Evolutionary conservation across 306 rosid species (phyloP), one percentile per base, ranked within the genome.

Genomic region (Phaseolus lunatus): DNA sequence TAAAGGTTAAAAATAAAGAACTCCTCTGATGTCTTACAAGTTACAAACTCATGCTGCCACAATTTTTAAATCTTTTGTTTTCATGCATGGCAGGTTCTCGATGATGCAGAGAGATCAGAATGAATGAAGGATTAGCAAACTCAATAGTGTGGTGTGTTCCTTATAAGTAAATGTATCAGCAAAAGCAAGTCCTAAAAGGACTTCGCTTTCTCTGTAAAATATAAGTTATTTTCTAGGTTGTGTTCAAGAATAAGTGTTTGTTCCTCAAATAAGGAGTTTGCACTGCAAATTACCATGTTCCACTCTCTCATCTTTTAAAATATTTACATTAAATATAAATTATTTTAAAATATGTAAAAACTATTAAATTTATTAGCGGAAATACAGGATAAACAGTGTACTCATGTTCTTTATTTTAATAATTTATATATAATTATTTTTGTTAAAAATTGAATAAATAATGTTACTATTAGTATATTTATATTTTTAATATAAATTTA

Each of bases 1-100:
- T n/a, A n/a, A n/a, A n/a, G n/a, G n/a, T n/a, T n/a, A n/a, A n/a
- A n/a, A n/a, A n/a, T n/a, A n/a, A n/a, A n/a, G 33, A 29, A 29
- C 6, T 0, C 1, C 6, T 29, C 5, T 29, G 33, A 29, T 29
- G 2, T 24, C 1, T 24, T 24, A 24, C 27, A 24, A 24, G 2
- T 24, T 24, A 24, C 33, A 29, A 29, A 29, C 7, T 29, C 7
- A 4, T 29, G 7, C 33, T 29, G 33, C 6, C 1, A 29, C 6
- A 5, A 5, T 31, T 0, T 31, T 31, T 31, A 0, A 31, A 31
- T 4, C 0, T 31, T 33, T 33, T 33, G 39, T 33, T 33, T 9
- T 49, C 31, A 14, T 73, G 33, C 31, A 50, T 72, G 58, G 75
- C 86, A 86, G 87, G 86, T 29, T 80, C 78, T 63, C 80, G 61